A percentile compares a stretch with the other conserved stretches of the same genome.
phyloP scores from a whole-genome alignment of 495 filamentous ascomycete genomes.

The Glutinoglossum americanum region DNA sequence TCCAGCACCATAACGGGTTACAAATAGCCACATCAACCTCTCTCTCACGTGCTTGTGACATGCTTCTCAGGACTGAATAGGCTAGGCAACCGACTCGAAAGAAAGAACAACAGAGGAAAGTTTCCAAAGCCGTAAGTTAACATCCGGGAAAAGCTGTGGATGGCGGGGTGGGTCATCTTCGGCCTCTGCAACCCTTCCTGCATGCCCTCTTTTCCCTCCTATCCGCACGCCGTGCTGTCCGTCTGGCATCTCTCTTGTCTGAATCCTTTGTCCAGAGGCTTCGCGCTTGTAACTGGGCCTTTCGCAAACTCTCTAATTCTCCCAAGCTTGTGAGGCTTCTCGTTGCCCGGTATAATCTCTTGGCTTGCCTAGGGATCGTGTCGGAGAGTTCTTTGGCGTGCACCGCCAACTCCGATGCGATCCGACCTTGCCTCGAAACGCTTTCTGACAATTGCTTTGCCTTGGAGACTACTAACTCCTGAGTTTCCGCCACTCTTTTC shows the following conservation, averaged over 20 bases:
- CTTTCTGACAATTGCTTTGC: neutral
- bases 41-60: too few species aligned
- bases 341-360: neutral
- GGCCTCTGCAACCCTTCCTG: neutral
- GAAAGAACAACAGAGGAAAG: neutral
- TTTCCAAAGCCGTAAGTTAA: neutral
- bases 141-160: neutral
- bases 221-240: neutral
- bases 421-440: neutral
- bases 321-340: neutral
- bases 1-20: neutral
- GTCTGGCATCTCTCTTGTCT: neutral
- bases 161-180: neutral
- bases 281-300: neutral
- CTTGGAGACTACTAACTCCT: neutral
- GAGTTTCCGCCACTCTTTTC: neutral
- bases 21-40: neutral
- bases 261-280: neutral
- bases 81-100: neutral
- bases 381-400: neutral
- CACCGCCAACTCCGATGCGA: neutral
- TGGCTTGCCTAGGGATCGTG: neutral
- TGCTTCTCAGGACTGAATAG: neutral
- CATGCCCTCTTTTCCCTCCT: neutral
- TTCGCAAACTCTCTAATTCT: neutral